These are phyloP conservation scores for Cercospora berteroae DNA, from an alignment of 2,329 filamentous ascomycete genomes.

Conservation along the genomic window DNA sequence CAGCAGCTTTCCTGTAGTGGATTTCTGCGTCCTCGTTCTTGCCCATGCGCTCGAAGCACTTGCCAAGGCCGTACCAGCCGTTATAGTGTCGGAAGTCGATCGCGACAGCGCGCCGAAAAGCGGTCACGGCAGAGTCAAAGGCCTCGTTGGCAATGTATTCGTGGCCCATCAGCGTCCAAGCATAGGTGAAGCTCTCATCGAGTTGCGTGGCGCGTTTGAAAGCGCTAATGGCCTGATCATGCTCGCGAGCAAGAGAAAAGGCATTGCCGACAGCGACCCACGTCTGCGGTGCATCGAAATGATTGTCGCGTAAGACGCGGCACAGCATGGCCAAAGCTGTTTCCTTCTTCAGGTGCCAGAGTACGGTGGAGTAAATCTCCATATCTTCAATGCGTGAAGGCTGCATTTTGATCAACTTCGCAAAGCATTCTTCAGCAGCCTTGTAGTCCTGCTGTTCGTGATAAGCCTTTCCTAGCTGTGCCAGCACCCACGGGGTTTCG, in stretches of 20 bases:
- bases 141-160: constrained; percentile 96
- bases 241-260: constrained; percentile 86
- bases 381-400: constrained; percentile 87
- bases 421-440: constrained; percentile 84
- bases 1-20: constrained; percentile 83
- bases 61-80: constrained; percentile 90
- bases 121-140: constrained; percentile 86
- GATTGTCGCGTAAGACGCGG: constrained; percentile 82
- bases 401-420: constrained; percentile 71
- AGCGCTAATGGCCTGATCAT: constrained; percentile 89
- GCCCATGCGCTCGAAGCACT: constrained; percentile 57
- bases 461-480: constrained; percentile 84
- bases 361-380: constrained; percentile 96
- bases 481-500: constrained; percentile 89
- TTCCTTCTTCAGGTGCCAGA: constrained; percentile 96
- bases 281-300: constrained; percentile 86
- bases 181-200: constrained; percentile 87
- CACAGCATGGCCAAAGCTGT: constrained; percentile 88
- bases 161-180: constrained; percentile 91
- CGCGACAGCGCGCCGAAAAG: constrained; percentile 81
- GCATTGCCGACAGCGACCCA: constrained; percentile 97
- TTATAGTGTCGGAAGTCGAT: constrained; percentile 92
- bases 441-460: constrained; percentile 86
- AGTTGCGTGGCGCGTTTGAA: constrained; percentile 94
- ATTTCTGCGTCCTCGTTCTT: constrained; percentile 74